Percentiles rank a stretch among this genome's conserved stretches.
phyloP scores from a whole-genome alignment of 1,284 basidiomycete species.

The Phylloporus sp. region DNA sequence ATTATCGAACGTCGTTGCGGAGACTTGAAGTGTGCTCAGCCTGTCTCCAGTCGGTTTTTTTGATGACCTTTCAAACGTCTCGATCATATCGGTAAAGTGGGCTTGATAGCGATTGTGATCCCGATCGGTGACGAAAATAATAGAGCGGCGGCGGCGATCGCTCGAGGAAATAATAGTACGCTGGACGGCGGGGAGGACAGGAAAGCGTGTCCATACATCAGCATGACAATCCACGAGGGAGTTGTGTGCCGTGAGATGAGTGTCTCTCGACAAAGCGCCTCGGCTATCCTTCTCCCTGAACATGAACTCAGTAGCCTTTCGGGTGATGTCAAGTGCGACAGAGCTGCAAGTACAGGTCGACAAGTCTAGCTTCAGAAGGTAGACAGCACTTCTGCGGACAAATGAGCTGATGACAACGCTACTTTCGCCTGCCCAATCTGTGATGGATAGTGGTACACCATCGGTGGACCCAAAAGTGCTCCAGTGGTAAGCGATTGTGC shows the following conservation, averaged over 20 bases:
- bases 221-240: conserved; percentile 61
- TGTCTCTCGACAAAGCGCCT: conserved; percentile 24
- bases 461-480: conserved; percentile 59
- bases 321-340: conserved; percentile 58
- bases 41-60: conserved; percentile 59
- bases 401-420: conserved; percentile 53
- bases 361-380: conserved; percentile 52
- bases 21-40: conserved; percentile 46
- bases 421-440: conserved; percentile 35
- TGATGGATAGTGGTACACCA: conserved; percentile 50
- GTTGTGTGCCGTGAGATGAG: conserved; percentile 49
- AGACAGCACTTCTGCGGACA: conserved; percentile 47
- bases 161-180: conserved; percentile 50
- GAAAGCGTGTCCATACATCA: conserved; percentile 70
- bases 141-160: conserved; percentile 37
- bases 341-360: conserved; percentile 46
- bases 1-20: conserved; percentile 31
- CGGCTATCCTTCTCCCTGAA: conserved; percentile 50
- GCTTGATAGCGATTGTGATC: conserved; percentile 43
- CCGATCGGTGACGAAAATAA: conserved; percentile 53
- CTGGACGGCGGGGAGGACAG: conserved; percentile 62
- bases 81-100: conserved; percentile 55
- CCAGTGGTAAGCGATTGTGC: conserved; percentile 59
- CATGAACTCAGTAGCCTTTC: conserved; percentile 60
- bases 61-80: conserved; percentile 53